phyloP scores from a whole-genome alignment of 352 stramenopile genomes.

The Globisporangium viniferum region DNA sequence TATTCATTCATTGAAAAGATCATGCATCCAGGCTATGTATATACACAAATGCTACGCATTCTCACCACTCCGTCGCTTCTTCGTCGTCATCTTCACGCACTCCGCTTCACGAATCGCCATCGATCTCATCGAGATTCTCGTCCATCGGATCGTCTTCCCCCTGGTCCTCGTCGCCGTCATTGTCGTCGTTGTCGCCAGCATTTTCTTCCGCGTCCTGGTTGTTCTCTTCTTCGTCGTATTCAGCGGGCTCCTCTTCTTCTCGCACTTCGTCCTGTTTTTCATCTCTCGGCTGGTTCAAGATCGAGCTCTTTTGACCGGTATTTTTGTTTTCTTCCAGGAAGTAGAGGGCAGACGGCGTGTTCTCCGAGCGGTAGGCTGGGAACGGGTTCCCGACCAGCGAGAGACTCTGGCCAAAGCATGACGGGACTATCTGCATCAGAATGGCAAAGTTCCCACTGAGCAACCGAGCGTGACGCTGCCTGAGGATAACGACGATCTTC shows the following conservation, averaged over 20 bases:
- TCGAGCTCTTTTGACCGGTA: conserved; percentile 5
- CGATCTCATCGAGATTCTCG: background rate
- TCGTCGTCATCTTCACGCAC: background rate
- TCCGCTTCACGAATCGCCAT: too few relatives aligned
- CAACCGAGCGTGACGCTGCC: conserved; percentile 41
- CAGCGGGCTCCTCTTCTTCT: background rate
- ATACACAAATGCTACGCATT: too few relatives aligned
- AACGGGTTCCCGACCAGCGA: conserved; percentile 38
- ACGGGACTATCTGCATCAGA: conserved; percentile 17
- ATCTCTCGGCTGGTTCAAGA: background rate
- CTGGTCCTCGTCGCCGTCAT: background rate
- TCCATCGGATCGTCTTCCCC: background rate
- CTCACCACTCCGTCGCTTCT: background rate
- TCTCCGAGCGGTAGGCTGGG: conserved; percentile 23
- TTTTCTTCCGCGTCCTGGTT: conserved; percentile 2
- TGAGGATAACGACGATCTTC: conserved; percentile 42
- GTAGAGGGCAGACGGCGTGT: conserved; percentile 31
- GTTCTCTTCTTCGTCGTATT: background rate
- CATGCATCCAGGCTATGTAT: too few relatives aligned
- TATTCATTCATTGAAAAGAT: too few relatives aligned
- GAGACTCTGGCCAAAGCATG: conserved; percentile 20
- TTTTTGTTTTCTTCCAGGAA: conserved; percentile 35
- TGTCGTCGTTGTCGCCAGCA: conserved; percentile 7
- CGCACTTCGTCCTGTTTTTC: too few relatives aligned
- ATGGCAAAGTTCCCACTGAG: conserved; percentile 39